Conservation (phyloP, 768 basidiomycete genomes). For the Boletus speciosus region DNA sequence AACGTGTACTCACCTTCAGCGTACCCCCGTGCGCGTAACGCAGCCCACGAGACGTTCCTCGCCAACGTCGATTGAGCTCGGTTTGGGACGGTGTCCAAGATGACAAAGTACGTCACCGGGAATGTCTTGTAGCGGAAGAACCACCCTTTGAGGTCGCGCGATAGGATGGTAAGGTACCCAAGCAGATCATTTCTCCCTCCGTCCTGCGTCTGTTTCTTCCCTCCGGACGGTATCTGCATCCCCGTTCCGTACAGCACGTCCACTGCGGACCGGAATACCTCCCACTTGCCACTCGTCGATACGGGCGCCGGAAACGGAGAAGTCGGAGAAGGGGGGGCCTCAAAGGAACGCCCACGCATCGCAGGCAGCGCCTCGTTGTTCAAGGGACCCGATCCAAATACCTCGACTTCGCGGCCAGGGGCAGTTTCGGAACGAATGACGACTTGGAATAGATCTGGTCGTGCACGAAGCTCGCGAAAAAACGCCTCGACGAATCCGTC, state of each 20-base stretch:
- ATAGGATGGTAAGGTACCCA: constrained; percentile 9
- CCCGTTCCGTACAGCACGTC: constrained; percentile 23
- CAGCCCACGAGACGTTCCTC: constrained; percentile 14
- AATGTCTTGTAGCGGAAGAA: constrained; percentile 32
- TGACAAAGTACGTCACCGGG: constrained; percentile 33
- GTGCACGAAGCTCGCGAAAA: constrained; percentile 26
- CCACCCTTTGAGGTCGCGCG: background rate
- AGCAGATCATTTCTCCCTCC: too few species aligned
- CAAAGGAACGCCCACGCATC: constrained; percentile 18
- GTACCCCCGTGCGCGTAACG: constrained; percentile 28
- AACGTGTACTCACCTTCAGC: constrained; percentile 21
- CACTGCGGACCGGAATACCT: constrained; percentile 6
- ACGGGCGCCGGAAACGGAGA: background rate
- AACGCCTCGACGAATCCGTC: constrained; percentile 27
- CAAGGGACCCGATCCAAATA: constrained; percentile 22
- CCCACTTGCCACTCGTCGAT: constrained; percentile 9
- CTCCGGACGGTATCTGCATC: background rate
- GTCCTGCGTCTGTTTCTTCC: too few species aligned
- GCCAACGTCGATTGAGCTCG: background rate
- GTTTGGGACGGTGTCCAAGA: constrained; percentile 13
- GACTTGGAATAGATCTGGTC: constrained; percentile 32
- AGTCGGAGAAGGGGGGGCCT: constrained; percentile 13
- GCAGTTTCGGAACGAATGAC: constrained; percentile 29
- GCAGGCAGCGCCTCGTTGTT: constrained; percentile 7
- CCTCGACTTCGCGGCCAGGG: constrained; percentile 19